Base-by-base conservation (phyloP, 371 early-diverging fungal genomes). In the Sporodiniella umbellata region DNA sequence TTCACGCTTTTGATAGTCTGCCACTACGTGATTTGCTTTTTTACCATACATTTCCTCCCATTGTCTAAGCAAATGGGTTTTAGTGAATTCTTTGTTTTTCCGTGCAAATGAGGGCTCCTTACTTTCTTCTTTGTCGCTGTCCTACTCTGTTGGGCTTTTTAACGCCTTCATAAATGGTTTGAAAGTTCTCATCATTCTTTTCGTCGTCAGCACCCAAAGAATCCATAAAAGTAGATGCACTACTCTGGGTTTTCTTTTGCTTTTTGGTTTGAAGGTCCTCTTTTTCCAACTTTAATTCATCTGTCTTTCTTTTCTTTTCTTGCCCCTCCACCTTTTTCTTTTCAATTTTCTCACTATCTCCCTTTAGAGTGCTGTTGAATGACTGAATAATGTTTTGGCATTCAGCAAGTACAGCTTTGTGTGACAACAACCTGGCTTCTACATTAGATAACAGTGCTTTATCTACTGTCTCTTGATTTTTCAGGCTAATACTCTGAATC, bases 51-150 rank as follows among this genome's bases (percentile, higher is more conserved):
- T 39, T 30, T 66, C 63, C 45, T 75, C 76, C 60, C 64, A 69
- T 53, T 64, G 58, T 38, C 74, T 67, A 42, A 30, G 12, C 7
- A 8, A 25, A 35, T 15, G 1, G 28, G 10, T n/a, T n/a, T n/a
- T n/a, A n/a, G n/a, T n/a, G n/a, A n/a, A n/a, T n/a, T n/a, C n/a
- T n/a, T n/a, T n/a, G n/a, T n/a, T n/a, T n/a, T n/a, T n/a, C n/a
- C n/a, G n/a, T n/a, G n/a, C n/a, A n/a, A n/a, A n/a, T n/a, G n/a
- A n/a, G n/a, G n/a, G 21, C n/a, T 7, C 51, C 69, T 58, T 60
- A 69, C 76, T 59, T 57, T 67, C 76, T 58, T 68, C 76, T 60
- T 17, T 54, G 51, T 46, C 64, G 55, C 52, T 75, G 76, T 19
- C 76, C 72, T 5, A 50, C 49, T 57, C 76, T 59, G 39, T 75